Conservation (phyloP, 2,329 filamentous ascomycete genomes). For the Colletotrichum sp. region DNA sequence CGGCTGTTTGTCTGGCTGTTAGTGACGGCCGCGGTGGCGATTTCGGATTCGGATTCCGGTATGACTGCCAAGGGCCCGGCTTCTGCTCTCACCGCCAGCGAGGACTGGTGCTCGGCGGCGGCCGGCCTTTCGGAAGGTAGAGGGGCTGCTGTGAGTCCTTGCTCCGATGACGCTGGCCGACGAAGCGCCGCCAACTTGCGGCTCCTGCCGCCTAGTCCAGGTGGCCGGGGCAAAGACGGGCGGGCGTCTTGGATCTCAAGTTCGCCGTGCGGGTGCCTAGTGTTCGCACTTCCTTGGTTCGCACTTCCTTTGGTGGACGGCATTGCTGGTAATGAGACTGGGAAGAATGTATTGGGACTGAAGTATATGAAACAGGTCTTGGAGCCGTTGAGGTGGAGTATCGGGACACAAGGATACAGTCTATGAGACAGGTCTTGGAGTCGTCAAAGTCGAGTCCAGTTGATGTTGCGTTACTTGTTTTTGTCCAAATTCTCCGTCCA, state of each 20-base stretch:
- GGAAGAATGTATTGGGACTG: neutral
- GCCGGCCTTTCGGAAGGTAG: neutral
- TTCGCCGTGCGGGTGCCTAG: neutral
- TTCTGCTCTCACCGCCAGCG: neutral
- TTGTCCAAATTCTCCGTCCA: neutral
- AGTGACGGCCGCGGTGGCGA: neutral
- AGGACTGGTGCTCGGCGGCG: neutral
- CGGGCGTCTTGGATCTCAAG: neutral
- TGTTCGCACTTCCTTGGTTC: no score
- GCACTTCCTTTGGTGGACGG: no score
- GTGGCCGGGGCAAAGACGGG: neutral
- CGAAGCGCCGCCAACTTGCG: neutral
- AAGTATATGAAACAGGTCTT: neutral
- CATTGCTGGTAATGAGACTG: no score
- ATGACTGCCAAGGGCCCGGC: neutral
- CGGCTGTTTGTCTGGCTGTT: neutral
- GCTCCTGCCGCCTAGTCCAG: neutral
- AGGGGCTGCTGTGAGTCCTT: neutral
- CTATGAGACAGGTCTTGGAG: neutral
- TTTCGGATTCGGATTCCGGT: neutral
- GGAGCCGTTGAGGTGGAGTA: no score
- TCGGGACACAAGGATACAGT: neutral
- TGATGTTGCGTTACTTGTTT: neutral
- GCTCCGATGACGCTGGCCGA: neutral
- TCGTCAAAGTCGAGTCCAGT: neutral